Percentiles rank a stretch among this genome's conserved stretches.
Conservation (phyloP, 1,284 basidiomycete species). For the Sporisorium graminicola region DNA sequence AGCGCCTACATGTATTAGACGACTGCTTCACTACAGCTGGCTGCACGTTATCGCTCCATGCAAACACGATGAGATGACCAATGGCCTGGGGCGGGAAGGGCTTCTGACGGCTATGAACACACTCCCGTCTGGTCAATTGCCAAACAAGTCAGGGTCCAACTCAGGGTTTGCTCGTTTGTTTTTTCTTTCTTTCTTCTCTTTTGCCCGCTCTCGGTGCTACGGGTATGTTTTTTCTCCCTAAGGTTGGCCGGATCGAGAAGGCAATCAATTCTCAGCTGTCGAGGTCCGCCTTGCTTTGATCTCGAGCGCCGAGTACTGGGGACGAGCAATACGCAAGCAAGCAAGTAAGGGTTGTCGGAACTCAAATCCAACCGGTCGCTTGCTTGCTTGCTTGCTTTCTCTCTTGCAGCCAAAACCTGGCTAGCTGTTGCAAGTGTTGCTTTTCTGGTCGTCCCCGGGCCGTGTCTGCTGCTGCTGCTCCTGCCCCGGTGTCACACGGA, state of each 20-base stretch:
- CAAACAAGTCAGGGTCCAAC: constrained; percentile 31
- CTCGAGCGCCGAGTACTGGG: background rate
- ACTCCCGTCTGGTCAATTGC: background rate
- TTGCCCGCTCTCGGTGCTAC: constrained; percentile 17
- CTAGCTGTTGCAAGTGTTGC: background rate
- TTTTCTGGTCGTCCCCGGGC: background rate
- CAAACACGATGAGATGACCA: background rate
- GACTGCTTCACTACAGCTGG: background rate
- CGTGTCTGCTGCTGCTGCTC: background rate
- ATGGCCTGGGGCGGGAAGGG: background rate
- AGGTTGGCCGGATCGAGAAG: background rate
- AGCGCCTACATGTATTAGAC: background rate
- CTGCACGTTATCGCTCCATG: background rate
- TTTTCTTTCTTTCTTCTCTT: background rate
- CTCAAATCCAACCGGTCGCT: background rate
- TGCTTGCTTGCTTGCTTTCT: background rate
- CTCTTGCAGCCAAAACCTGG: background rate
- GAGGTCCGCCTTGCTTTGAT: background rate
- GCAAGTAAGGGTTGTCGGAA: background rate
- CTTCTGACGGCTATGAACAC: background rate
- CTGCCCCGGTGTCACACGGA: background rate
- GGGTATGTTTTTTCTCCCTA: background rate
- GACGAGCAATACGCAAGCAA: background rate
- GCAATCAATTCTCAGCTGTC: background rate
- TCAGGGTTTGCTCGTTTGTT: constrained; percentile 12